phyloP scores from a whole-genome alignment of 495 filamentous ascomycete species.

The Daldinia caldariorum region DNA sequence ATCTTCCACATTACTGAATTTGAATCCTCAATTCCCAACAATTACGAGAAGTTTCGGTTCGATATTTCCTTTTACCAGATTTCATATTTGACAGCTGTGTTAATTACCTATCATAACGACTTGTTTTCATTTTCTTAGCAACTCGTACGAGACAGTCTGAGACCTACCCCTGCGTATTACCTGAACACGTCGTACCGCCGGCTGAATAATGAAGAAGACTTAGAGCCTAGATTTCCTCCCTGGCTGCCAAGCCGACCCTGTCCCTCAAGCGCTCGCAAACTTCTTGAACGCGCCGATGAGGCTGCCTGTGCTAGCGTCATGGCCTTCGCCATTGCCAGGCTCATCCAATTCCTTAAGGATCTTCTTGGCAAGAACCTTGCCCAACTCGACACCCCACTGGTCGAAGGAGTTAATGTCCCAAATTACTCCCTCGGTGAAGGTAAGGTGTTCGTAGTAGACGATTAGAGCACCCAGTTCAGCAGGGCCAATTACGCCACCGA shows the following conservation, averaged over 20 bases:
- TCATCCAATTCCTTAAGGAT: conserved; percentile 83
- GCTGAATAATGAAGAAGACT: background rate
- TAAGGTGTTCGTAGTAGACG: conserved; percentile 98
- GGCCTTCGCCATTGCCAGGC: conserved; percentile 69
- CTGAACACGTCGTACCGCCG: conserved; percentile 12
- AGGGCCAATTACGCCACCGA: conserved; percentile 89
- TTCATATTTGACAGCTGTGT: background rate
- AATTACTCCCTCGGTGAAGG: conserved; percentile 95
- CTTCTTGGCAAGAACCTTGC: conserved; percentile 95
- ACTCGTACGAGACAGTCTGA: conserved; percentile 4
- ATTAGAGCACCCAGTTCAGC: conserved; percentile 93
- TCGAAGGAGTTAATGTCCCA: conserved; percentile 99
- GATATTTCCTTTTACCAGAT: background rate
- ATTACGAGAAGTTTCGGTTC: background rate
- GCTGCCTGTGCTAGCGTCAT: conserved; percentile 88
- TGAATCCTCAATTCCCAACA: too few species aligned
- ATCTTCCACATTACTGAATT: too few species aligned
- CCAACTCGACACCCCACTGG: conserved; percentile 98
- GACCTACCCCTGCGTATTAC: conserved; percentile 2
- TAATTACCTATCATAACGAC: conserved; percentile 11
- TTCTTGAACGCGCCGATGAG: conserved; percentile 84
- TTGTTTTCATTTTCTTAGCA: conserved; percentile 4
- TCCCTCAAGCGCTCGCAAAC: conserved; percentile 59
- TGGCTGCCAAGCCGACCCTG: conserved; percentile 28
- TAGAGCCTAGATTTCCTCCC: conserved; percentile 35